phyloP scores from a whole-genome alignment of 495 filamentous ascomycete genomes.

The Penicillium arizonense region DNA sequence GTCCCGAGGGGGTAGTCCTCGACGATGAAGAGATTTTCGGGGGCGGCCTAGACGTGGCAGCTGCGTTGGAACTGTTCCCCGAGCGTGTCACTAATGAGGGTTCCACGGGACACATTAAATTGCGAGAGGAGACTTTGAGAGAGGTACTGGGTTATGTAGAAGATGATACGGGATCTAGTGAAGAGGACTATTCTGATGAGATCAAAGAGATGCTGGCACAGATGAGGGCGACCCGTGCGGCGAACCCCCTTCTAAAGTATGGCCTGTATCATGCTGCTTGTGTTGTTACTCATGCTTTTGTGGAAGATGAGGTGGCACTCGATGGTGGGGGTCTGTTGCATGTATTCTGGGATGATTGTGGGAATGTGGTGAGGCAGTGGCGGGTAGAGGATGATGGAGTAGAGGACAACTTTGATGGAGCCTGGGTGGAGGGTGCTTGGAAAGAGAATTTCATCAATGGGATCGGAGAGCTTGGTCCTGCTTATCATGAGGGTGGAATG shows the following conservation, averaged over 20 bases:
- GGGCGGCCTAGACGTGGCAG: background rate
- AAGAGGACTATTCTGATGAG: background rate
- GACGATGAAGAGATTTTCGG: slow-evolving; percentile 5
- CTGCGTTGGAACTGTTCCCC: slow-evolving; percentile 4
- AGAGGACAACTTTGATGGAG: slow-evolving; percentile 7
- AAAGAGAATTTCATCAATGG: background rate
- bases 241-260: background rate
- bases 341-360: slow-evolving; percentile 16
- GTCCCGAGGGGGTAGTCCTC: background rate
- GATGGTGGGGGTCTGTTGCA: slow-evolving; percentile 8
- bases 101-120: too few relatives aligned
- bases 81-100: slow-evolving; percentile 8
- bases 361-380: background rate
- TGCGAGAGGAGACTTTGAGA: too few relatives aligned
- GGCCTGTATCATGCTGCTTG: slow-evolving; percentile 16
- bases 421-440: slow-evolving; percentile 6
- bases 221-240: background rate
- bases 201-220: background rate
- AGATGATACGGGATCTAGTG: background rate
- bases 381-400: slow-evolving; percentile 2
- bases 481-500: slow-evolving; percentile 1
- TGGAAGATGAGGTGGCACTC: slow-evolving; percentile 2
- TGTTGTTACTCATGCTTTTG: slow-evolving; percentile 12
- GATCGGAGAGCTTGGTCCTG: slow-evolving; percentile 6
- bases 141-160: too few relatives aligned